Evolutionary conservation across 805 yeast genomes (phyloP).

Genomic region (Wickerhamiella brachini): DNA sequence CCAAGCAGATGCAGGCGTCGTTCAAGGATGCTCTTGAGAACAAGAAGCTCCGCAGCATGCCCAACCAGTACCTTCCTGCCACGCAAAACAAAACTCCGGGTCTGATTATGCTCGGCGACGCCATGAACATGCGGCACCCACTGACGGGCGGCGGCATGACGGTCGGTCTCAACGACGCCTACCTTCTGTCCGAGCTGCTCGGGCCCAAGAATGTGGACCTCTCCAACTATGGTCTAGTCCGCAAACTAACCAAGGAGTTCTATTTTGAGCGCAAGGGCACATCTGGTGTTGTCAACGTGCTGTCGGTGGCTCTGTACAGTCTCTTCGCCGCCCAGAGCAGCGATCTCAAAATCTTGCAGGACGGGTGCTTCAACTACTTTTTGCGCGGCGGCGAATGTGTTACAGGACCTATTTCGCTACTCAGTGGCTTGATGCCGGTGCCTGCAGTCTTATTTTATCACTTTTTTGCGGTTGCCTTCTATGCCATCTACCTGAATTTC

Average conservation of each 20-base stretch:
- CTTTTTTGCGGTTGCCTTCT: conserved; percentile 83
- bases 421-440: conserved; percentile 67
- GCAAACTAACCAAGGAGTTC: conserved; percentile 47
- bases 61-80: conserved; percentile 83
- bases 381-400: conserved; percentile 71
- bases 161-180: conserved; percentile 83
- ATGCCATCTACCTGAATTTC: conserved; percentile 60
- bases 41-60: conserved; percentile 68
- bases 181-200: conserved; percentile 48
- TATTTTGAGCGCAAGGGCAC: conserved; percentile 64
- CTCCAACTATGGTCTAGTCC: conserved; percentile 41
- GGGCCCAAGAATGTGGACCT: conserved; percentile 42
- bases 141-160: conserved; percentile 99
- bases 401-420: conserved; percentile 63
- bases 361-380: conserved; percentile 83
- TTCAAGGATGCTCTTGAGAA: conserved; percentile 49
- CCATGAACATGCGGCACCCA: conserved; percentile 96
- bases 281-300: conserved; percentile 75
- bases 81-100: conserved; percentile 56
- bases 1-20: conserved; percentile 49
- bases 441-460: conserved; percentile 69
- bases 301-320: conserved; percentile 80
- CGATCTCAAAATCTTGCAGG: conserved; percentile 56
- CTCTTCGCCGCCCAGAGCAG: conserved; percentile 75
- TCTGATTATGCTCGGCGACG: conserved; percentile 74